phyloP scores from a whole-genome alignment of 2,329 filamentous ascomycete genomes.

The Blumeria graminis region DNA sequence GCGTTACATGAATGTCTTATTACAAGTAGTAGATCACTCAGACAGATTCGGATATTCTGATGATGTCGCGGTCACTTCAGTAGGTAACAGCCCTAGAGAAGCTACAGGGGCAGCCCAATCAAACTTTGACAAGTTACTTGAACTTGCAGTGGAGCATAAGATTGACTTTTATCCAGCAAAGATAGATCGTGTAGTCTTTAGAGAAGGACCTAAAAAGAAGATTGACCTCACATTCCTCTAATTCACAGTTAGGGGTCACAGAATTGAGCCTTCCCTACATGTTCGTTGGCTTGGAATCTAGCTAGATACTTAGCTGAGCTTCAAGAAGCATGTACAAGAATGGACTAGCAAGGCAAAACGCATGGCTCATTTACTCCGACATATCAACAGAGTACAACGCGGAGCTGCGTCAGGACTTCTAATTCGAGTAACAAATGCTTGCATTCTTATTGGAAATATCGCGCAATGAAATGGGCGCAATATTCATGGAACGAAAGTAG shows the following conservation, averaged over 20 bases:
- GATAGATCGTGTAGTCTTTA: not conserved
- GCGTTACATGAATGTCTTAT: not conserved
- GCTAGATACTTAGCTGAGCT: not conserved
- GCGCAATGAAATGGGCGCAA: no score
- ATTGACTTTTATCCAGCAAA: not conserved
- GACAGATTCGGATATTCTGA: not conserved
- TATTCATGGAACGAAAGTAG: no score
- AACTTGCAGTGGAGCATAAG: not conserved
- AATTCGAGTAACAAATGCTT: not conserved
- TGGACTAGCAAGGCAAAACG: not conserved
- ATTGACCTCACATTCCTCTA: not conserved
- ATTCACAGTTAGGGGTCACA: not conserved
- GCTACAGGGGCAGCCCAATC: not conserved
- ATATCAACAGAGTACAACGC: not conserved
- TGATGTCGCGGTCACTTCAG: not conserved
- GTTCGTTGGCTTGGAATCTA: not conserved
- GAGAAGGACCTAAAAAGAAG: not conserved
- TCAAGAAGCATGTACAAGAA: not conserved
- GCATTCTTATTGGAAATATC: no score
- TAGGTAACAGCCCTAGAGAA: not conserved
- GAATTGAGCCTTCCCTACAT: not conserved
- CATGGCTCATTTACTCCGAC: not conserved
- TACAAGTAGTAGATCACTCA: not conserved
- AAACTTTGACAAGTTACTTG: not conserved
- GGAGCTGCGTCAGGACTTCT: not conserved